Conservation (phyloP, 169 alveolate species). For the Sarcocystis neurona region DNA sequence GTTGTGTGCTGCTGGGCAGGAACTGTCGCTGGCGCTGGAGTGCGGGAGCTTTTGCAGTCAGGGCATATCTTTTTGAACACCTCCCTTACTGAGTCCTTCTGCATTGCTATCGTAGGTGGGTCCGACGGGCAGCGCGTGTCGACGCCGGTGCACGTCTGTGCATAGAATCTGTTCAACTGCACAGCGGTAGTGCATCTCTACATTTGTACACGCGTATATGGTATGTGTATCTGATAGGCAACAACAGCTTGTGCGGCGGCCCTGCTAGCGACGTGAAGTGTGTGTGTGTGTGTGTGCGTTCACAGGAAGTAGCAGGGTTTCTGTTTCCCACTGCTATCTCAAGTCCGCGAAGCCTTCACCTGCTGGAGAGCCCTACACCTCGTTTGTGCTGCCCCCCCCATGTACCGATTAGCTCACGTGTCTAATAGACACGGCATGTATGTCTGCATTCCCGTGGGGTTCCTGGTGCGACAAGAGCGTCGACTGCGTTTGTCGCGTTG, state of each 20-base stretch:
- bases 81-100: constrained; percentile 98
- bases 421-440: background rate
- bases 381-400: too few relatives aligned
- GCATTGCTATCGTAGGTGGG: constrained; percentile 94
- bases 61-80: constrained; percentile 98
- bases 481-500: background rate
- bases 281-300: too few relatives aligned
- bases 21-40: constrained; percentile 91
- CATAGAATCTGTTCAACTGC: too few relatives aligned
- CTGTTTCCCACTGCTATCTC: too few relatives aligned
- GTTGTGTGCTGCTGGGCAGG: too few relatives aligned
- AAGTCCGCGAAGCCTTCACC: too few relatives aligned
- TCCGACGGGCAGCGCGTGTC: constrained; percentile 54
- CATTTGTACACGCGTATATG: background rate
- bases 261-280: too few relatives aligned
- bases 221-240: background rate
- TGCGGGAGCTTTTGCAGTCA: constrained; percentile 90
- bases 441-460: background rate
- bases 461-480: background rate
- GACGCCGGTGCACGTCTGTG: background rate
- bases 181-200: background rate
- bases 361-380: too few relatives aligned
- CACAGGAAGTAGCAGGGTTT: too few relatives aligned
- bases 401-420: background rate
- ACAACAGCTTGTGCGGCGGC: too few relatives aligned